Evolutionary conservation across 768 basidiomycete species (phyloP).

Genomic region (Macrolepiota albuminosa): DNA sequence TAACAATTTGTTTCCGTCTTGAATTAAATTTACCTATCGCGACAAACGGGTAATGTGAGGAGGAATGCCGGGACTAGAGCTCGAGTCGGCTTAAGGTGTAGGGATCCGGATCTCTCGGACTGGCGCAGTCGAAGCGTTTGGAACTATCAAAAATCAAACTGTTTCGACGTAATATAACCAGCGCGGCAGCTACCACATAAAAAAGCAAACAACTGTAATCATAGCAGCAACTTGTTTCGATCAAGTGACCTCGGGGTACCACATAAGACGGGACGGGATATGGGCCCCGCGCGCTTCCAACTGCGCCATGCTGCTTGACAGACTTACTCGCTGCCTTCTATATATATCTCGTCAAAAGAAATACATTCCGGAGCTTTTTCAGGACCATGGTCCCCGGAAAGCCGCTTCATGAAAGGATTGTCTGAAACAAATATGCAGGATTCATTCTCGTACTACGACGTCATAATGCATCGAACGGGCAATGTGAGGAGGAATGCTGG

Average conservation of each 20-base stretch:
- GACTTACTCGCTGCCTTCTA: too few relatives aligned
- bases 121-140: too few relatives aligned
- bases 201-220: too few relatives aligned
- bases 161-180: too few relatives aligned
- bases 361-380: too few relatives aligned
- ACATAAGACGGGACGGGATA: not conserved
- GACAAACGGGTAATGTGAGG: not conserved
- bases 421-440: not conserved
- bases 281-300: constrained; percentile 12
- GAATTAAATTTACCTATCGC: not conserved
- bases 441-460: not conserved
- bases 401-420: not conserved
- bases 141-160: too few relatives aligned
- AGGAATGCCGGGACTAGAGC: not conserved
- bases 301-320: constrained; percentile 6
- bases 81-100: too few relatives aligned
- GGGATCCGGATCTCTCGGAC: too few relatives aligned
- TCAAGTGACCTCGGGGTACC: constrained; percentile 10
- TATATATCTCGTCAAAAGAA: too few relatives aligned
- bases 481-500: not conserved
- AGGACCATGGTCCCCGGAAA: not conserved
- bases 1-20: not conserved
- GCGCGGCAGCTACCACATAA: too few relatives aligned
- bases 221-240: constrained; percentile 12
- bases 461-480: not conserved